Evolutionary conservation across 345 rosid species (phyloP).

Genomic region (Populus simonii): DNA sequence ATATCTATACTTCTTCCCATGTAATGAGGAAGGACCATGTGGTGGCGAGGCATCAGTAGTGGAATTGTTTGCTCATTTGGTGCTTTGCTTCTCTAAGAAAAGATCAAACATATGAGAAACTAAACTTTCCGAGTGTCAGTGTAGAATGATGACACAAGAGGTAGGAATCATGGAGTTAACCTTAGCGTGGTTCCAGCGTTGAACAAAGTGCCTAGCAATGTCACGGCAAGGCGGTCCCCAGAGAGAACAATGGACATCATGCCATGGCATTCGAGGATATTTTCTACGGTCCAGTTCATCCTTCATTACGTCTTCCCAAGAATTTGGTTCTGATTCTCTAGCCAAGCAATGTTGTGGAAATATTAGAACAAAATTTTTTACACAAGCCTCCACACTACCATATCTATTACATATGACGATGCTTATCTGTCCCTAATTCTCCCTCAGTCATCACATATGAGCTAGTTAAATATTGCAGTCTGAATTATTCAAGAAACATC

Average conservation of each 20-base stretch:
- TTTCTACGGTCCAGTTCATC: slow-evolving; percentile 72
- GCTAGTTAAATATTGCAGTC: neutral
- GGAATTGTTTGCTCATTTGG: slow-evolving; percentile 78
- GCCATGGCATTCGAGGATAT: slow-evolving; percentile 98
- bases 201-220: slow-evolving; percentile 86
- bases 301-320: slow-evolving; percentile 88
- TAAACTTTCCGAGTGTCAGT: neutral
- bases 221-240: slow-evolving; percentile 98
- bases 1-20: slow-evolving; percentile 68
- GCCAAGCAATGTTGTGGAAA: slow-evolving; percentile 13
- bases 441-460: neutral
- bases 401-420: neutral
- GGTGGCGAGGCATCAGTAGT: slow-evolving; percentile 85
- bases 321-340: slow-evolving; percentile 96
- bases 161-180: slow-evolving; percentile 27
- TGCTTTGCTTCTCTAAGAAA: slow-evolving; percentile 78
- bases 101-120: slow-evolving; percentile 11
- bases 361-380: neutral
- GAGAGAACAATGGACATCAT: slow-evolving; percentile 88
- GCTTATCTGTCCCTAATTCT: neutral
- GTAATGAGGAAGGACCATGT: slow-evolving; percentile 96
- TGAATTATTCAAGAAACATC: neutral
- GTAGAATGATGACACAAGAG: neutral
- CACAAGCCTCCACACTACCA: neutral
- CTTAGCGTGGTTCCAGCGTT: slow-evolving; percentile 98